Percentiles rank a stretch among this genome's conserved stretches.
Evolutionary conservation across 208 protist genomes (phyloP).

Genomic region (Leishmania tropica): DNA sequence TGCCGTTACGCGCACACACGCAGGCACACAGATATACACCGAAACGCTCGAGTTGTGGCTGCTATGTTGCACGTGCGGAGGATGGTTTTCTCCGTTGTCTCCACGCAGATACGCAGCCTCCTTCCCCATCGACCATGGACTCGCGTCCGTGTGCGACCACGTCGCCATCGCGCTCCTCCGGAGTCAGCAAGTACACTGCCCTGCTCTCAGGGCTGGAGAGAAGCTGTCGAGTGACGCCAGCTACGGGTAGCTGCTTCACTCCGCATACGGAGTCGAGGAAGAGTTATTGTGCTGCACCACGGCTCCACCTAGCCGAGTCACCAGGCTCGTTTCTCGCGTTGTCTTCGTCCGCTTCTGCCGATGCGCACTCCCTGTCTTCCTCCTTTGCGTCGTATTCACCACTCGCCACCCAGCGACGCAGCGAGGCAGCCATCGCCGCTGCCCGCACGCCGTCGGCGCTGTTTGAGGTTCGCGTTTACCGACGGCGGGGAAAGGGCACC

Average conservation of each 20-base stretch:
- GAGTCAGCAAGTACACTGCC: not conserved
- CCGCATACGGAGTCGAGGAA: not conserved
- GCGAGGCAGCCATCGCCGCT: not conserved
- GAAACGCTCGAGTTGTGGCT: not conserved
- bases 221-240: slow-evolving; percentile 1
- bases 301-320: not conserved
- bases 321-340: not conserved
- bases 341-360: not conserved
- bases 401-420: not conserved
- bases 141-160: not conserved
- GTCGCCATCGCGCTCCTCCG: not conserved
- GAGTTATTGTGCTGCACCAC: not conserved
- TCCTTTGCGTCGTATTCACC: slow-evolving; percentile 21
- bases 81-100: not conserved
- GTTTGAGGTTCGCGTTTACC: slow-evolving; percentile 13
- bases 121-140: not conserved
- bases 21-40: not conserved
- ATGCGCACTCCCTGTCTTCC: not conserved
- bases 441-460: not conserved
- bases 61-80: not conserved
- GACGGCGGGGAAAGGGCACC: not conserved
- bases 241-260: not conserved
- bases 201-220: slow-evolving; percentile 13
- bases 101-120: not conserved
- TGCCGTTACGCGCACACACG: not conserved